Conservation (phyloP, 2,329 filamentous ascomycete genomes). For the Paracorniculantispora psalliotae region DNA sequence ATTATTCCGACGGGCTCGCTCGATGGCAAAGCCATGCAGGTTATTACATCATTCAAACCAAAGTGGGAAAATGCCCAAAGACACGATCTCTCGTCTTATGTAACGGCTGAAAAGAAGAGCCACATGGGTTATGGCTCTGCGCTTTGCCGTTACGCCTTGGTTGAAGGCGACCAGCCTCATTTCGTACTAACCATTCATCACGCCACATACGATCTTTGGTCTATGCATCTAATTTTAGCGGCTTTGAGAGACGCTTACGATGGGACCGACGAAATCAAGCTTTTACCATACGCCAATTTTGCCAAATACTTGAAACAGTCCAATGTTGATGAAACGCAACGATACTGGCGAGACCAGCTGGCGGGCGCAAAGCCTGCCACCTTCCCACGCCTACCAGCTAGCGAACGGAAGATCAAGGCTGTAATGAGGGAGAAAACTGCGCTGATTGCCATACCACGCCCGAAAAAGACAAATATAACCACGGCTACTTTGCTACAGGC, state of each 20-base stretch:
- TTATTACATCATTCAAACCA: neutral
- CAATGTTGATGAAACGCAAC: neutral
- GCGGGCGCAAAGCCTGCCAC: neutral
- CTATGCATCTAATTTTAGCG: neutral
- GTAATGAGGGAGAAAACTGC: neutral
- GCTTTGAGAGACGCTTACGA: neutral
- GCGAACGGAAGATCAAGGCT: neutral
- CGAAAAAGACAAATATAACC: neutral
- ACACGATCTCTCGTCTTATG: neutral
- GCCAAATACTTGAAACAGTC: neutral
- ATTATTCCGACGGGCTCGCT: neutral
- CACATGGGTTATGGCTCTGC: neutral
- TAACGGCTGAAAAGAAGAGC: neutral
- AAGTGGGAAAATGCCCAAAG: neutral
- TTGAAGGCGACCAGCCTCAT: neutral
- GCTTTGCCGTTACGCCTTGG: neutral
- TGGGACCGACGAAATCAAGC: neutral
- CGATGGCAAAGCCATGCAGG: conserved; percentile 10
- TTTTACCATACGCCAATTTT: neutral
- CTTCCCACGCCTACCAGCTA: neutral
- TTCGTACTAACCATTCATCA: neutral
- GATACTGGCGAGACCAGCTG: conserved; percentile 1
- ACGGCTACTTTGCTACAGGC: neutral
- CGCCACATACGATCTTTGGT: conserved; percentile 4
- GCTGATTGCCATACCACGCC: neutral